phyloP scores from a whole-genome alignment of 331 rosid species.

The Quercus phellos region DNA sequence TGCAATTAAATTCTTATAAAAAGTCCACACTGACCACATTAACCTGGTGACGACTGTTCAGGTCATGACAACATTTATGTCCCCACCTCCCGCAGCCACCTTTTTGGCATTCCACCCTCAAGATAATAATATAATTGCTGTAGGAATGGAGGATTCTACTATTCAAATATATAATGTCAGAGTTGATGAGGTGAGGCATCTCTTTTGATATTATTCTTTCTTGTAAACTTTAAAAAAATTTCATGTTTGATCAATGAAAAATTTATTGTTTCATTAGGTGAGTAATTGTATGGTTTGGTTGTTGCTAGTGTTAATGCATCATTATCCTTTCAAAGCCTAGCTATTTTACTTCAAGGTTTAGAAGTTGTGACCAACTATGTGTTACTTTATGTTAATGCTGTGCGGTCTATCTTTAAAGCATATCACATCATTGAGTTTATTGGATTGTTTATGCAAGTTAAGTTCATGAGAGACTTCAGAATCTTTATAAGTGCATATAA shows the following conservation, averaged over 20 bases:
- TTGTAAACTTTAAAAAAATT: neutral
- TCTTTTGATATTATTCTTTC: neutral
- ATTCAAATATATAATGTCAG: slow-evolving; percentile 42
- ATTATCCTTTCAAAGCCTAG: neutral
- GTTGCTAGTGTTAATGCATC: neutral
- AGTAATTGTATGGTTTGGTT: neutral
- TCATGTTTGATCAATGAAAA: neutral
- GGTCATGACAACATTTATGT: slow-evolving; percentile 49
- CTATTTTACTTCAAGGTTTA: neutral
- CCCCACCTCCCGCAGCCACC: slow-evolving; percentile 45
- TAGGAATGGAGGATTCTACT: slow-evolving; percentile 49
- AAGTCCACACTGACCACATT: neutral
- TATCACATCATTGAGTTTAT: neutral
- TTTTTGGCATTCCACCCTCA: slow-evolving; percentile 48
- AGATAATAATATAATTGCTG: slow-evolving; percentile 44
- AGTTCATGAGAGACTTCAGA: neutral
- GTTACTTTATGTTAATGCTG: neutral
- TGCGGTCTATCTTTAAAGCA: neutral
- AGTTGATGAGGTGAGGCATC: slow-evolving; percentile 38
- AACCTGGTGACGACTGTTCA: slow-evolving; percentile 10
- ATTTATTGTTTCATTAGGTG: neutral
- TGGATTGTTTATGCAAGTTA: neutral
- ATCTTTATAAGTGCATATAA: neutral
- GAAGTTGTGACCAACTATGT: neutral
- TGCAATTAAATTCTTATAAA: neutral